Conservation (phyloP, 75 land plant species). For the Pinus taeda region DNA sequence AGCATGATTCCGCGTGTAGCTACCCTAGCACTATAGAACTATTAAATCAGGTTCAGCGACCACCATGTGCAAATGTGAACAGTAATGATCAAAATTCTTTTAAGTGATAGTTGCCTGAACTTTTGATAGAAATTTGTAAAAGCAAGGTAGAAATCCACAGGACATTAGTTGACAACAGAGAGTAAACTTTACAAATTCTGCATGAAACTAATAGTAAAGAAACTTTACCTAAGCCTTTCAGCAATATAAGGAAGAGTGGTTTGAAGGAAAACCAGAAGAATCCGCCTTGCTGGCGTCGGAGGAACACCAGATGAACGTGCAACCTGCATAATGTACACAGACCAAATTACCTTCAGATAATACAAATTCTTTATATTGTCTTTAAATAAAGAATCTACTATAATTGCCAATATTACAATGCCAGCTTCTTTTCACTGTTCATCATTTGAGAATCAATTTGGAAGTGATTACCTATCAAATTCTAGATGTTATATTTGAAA, state of each 20-base stretch:
- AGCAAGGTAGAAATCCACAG: not conserved
- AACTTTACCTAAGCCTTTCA: slow-evolving; percentile 78
- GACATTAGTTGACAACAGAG: not conserved
- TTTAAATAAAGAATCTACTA: too few species aligned
- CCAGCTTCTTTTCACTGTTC: too few species aligned
- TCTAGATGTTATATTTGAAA: too few species aligned
- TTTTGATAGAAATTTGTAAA: not conserved
- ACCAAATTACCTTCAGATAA: slow-evolving; percentile 1
- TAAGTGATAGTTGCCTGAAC: not conserved
- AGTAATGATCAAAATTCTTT: not conserved
- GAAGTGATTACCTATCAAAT: too few species aligned
- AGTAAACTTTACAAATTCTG: not conserved
- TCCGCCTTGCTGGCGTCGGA: slow-evolving; percentile 87
- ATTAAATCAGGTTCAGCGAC: too few species aligned
- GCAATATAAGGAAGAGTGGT: slow-evolving; percentile 86
- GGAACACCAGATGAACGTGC: slow-evolving; percentile 66
- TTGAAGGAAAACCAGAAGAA: slow-evolving; percentile 78
- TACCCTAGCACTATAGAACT: slow-evolving; percentile 64
- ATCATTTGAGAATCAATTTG: too few species aligned
- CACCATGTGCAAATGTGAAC: not conserved
- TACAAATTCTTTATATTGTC: too few species aligned
- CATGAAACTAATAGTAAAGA: not conserved
- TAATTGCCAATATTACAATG: too few species aligned
- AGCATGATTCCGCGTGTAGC: slow-evolving; percentile 69
- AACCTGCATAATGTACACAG: slow-evolving; percentile 46